phyloP scores from a whole-genome alignment of 176 grass and related monocot species.

The Oropetium thomaeum region DNA sequence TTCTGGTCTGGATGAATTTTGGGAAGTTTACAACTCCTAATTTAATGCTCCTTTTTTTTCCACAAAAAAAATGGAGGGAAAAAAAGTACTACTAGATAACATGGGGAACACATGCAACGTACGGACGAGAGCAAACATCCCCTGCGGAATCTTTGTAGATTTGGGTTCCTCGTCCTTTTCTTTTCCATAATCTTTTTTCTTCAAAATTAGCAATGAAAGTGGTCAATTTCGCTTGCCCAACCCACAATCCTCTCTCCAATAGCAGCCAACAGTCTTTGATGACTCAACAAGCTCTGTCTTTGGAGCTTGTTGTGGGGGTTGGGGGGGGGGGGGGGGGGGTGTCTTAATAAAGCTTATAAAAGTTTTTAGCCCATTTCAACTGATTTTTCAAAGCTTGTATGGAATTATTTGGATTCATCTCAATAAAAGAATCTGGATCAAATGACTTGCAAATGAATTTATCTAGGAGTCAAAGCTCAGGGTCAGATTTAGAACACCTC shows the following conservation, averaged over 20 bases:
- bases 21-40: neutral
- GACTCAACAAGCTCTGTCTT: too few relatives aligned
- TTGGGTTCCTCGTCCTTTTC: neutral
- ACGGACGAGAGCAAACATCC: neutral
- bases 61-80: neutral
- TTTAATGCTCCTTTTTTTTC: neutral
- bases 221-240: neutral
- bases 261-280: neutral
- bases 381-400: neutral
- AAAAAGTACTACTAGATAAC: neutral
- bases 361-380: too few relatives aligned
- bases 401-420: neutral
- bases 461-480: too few relatives aligned
- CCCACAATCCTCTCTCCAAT: neutral
- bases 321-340: too few relatives aligned
- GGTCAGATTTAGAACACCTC: too few relatives aligned
- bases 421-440: neutral
- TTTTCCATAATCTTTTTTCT: too few relatives aligned
- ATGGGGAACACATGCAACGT: neutral
- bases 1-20: neutral
- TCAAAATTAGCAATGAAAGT: too few relatives aligned
- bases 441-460: too few relatives aligned
- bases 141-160: neutral
- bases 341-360: too few relatives aligned
- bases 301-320: too few relatives aligned